phyloP scores from a whole-genome alignment of 352 stramenopile genomes.

The Pythium insidiosum region DNA sequence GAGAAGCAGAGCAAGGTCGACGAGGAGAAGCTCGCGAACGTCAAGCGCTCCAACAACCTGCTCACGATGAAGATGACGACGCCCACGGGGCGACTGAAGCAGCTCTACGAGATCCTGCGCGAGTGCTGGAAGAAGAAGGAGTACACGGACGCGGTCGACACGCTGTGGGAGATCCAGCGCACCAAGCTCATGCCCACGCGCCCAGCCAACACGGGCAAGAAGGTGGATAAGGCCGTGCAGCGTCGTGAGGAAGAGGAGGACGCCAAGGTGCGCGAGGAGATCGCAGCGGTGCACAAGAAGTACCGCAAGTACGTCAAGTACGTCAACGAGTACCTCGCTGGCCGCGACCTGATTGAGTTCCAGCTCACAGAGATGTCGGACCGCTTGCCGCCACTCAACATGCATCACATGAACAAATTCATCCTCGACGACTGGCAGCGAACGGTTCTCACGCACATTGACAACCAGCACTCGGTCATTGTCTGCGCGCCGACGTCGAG shows the following conservation, averaged over 20 bases:
- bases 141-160: constrained; percentile 79
- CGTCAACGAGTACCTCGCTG: constrained; percentile 57
- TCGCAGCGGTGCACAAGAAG: constrained; percentile 79
- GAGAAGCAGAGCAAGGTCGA: constrained; percentile 85
- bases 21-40: constrained; percentile 83
- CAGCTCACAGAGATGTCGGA: constrained; percentile 86
- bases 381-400: constrained; percentile 76
- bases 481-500: constrained; percentile 97
- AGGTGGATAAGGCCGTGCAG: constrained; percentile 58
- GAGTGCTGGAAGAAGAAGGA: constrained; percentile 83
- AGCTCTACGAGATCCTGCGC: constrained; percentile 81
- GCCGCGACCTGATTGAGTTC: constrained; percentile 77
- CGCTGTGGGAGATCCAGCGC: constrained; percentile 83
- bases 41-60: constrained; percentile 77
- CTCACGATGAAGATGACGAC: constrained; percentile 85
- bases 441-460: constrained; percentile 92
- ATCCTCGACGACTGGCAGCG: constrained; percentile 98
- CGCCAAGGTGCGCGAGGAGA: constrained; percentile 45
- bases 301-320: constrained; percentile 84
- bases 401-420: constrained; percentile 90
- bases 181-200: constrained; percentile 50
- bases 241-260: constrained; percentile 66
- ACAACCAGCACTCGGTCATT: constrained; percentile 93
- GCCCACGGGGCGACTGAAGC: constrained; percentile 68
- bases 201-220: constrained; percentile 39